Evolutionary conservation across 768 basidiomycete species (phyloP).

Genomic region (Dendrothele bispora): DNA sequence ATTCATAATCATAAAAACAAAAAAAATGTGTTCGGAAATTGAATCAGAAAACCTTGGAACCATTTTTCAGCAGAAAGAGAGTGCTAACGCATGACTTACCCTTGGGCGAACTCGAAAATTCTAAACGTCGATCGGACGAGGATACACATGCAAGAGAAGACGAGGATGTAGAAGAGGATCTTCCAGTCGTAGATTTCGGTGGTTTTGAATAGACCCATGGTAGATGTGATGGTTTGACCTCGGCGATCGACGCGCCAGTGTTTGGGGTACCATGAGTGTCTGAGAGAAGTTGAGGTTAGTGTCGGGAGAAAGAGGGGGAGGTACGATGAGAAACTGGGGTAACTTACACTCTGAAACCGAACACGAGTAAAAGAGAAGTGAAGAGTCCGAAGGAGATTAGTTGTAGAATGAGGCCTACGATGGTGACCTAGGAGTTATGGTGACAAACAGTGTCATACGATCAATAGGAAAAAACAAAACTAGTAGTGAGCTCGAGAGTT

Average conservation of each 20-base stretch:
- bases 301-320: neutral
- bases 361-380: constrained; percentile 30
- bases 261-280: neutral
- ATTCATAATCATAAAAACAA: neutral
- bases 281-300: neutral
- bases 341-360: constrained; percentile 32
- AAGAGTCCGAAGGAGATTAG: constrained; percentile 41
- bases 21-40: too few species aligned
- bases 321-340: neutral
- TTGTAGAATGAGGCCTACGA: constrained; percentile 44
- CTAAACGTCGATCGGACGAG: constrained; percentile 56
- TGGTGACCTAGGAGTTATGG: constrained; percentile 28
- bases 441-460: neutral
- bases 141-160: constrained; percentile 45
- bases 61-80: too few species aligned
- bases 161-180: constrained; percentile 34
- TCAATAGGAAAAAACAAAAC: neutral
- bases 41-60: too few species aligned
- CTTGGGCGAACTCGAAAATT: constrained; percentile 46
- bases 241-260: constrained; percentile 11
- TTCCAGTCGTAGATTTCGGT: constrained; percentile 42
- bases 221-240: constrained; percentile 28
- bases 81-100: constrained; percentile 23
- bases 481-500: too few species aligned
- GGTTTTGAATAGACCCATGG: constrained; percentile 14